phyloP scores from a whole-genome alignment of 768 basidiomycete genomes.

The Russula virescens region DNA sequence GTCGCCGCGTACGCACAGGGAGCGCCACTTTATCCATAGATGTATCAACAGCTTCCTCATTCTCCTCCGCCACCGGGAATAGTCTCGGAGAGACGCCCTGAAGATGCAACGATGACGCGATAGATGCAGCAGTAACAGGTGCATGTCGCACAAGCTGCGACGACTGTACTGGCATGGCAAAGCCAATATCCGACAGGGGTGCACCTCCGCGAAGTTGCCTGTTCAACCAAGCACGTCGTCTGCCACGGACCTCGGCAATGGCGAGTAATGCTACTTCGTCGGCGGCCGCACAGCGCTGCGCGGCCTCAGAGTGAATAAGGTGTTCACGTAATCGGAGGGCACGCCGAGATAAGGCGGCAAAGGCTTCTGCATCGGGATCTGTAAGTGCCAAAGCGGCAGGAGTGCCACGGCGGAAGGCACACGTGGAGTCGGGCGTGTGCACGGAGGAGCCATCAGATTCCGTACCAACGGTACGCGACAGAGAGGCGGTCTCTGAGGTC shows the following conservation, averaged over 20 bases:
- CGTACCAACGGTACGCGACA: conserved; percentile 26
- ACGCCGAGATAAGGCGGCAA: conserved; percentile 28
- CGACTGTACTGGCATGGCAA: conserved; percentile 45
- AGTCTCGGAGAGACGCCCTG: conserved; percentile 18
- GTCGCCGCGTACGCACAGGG: conserved; percentile 10
- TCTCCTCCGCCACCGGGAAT: conserved; percentile 32
- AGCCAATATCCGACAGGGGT: conserved; percentile 36
- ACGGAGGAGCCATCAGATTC: conserved; percentile 47
- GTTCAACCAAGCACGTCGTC: conserved; percentile 64
- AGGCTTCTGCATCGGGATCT: conserved; percentile 28
- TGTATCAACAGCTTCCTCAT: conserved; percentile 27
- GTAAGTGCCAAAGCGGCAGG: conserved; percentile 13
- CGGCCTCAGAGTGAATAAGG: conserved; percentile 37
- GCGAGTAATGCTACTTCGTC: conserved; percentile 31
- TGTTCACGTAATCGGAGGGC: conserved; percentile 31
- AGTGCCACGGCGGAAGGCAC: conserved; percentile 29
- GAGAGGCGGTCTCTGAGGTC: conserved; percentile 16
- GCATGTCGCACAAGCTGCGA: conserved; percentile 42
- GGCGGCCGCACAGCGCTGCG: conserved; percentile 36
- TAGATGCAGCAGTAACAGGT: conserved; percentile 23
- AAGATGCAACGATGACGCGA: background rate
- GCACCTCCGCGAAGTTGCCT: conserved; percentile 39
- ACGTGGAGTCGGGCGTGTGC: conserved; percentile 36
- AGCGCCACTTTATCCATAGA: conserved; percentile 14
- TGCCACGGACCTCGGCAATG: conserved; percentile 51